Conservation (phyloP, 192 early-diverging fungal genomes). For the Paraglomus occultum region DNA sequence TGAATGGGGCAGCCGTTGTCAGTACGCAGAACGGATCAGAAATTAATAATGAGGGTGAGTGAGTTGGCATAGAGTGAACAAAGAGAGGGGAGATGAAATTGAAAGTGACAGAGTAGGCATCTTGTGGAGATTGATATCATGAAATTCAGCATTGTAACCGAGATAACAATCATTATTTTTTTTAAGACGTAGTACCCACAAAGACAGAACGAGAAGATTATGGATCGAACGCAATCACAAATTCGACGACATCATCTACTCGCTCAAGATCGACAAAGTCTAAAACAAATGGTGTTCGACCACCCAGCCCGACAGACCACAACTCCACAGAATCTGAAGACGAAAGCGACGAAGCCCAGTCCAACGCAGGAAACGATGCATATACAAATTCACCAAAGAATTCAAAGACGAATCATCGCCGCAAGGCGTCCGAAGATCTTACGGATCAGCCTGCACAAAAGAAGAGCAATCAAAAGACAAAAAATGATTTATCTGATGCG, state of each 20-base stretch:
- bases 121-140: too few species aligned
- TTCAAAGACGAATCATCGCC: slow-evolving; percentile 33
- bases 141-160: too few species aligned
- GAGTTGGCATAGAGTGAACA: too few species aligned
- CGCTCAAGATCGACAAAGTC: too few species aligned
- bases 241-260: too few species aligned
- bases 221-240: slow-evolving; percentile 2
- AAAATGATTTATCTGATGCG: slow-evolving; percentile 52
- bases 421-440: slow-evolving; percentile 33
- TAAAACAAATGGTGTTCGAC: too few species aligned
- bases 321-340: background rate
- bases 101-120: too few species aligned
- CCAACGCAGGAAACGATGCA: background rate
- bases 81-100: too few species aligned
- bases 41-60: too few species aligned
- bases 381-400: background rate
- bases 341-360: background rate
- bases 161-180: background rate
- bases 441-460: slow-evolving; percentile 26
- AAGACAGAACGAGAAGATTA: slow-evolving; percentile 7
- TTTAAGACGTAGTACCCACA: slow-evolving; percentile 4
- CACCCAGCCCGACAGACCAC: background rate
- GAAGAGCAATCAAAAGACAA: slow-evolving; percentile 33
- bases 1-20: too few species aligned
- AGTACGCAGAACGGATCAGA: too few species aligned